Conservation (phyloP, 768 basidiomycete genomes). For the Hemileccinum rubropunctum region DNA sequence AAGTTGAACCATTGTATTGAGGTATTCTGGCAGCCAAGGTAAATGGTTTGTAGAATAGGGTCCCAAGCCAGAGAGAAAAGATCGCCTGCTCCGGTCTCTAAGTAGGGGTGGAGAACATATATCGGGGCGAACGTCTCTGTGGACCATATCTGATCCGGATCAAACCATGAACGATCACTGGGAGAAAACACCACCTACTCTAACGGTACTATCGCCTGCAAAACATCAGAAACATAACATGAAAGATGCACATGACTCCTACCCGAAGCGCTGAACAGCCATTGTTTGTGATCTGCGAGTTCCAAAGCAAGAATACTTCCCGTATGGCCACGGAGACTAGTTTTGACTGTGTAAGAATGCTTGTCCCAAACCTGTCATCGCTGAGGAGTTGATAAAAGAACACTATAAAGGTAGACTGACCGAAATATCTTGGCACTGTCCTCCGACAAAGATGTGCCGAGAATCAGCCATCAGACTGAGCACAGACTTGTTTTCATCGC, state of each 20-base stretch:
- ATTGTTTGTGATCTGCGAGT: slow-evolving; percentile 68
- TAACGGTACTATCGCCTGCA: slow-evolving; percentile 82
- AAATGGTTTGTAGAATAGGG: slow-evolving; percentile 63
- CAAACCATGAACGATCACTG: slow-evolving; percentile 3
- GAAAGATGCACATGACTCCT: slow-evolving; percentile 16
- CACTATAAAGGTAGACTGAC: slow-evolving; percentile 38
- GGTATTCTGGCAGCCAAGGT: slow-evolving; percentile 90
- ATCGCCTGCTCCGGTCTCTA: slow-evolving; percentile 81
- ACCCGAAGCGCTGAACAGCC: slow-evolving; percentile 93
- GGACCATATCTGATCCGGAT: slow-evolving; percentile 68
- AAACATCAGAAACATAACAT: slow-evolving; percentile 1
- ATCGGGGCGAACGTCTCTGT: slow-evolving; percentile 63
- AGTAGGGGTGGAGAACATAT: slow-evolving; percentile 73
- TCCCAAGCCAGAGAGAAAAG: slow-evolving; percentile 86
- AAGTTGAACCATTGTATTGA: slow-evolving; percentile 89
- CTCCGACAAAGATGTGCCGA: slow-evolving; percentile 77
- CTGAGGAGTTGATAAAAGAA: not conserved
- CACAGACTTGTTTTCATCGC: slow-evolving; percentile 66
- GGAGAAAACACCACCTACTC: slow-evolving; percentile 45
- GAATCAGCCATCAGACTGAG: slow-evolving; percentile 73
- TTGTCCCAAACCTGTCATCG: slow-evolving; percentile 79
- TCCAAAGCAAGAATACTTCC: slow-evolving; percentile 82
- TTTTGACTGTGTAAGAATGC: slow-evolving; percentile 61
- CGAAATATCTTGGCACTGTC: slow-evolving; percentile 72
- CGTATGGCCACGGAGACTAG: slow-evolving; percentile 74